Conservation (phyloP, 768 basidiomycete species). For the Chiua virens region DNA sequence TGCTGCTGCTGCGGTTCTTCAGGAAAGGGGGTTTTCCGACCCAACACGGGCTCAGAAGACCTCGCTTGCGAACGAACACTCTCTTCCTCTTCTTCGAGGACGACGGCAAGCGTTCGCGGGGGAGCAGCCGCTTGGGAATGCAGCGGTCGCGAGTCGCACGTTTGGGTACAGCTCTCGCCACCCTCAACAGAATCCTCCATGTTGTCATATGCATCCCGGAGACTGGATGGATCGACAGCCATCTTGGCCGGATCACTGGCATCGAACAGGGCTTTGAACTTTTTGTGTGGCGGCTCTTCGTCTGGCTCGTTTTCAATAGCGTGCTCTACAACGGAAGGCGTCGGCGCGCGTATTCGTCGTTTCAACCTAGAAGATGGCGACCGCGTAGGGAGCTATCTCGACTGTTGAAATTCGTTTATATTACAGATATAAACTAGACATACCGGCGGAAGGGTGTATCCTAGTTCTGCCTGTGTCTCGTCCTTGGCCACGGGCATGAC, state of each 20-base stretch:
- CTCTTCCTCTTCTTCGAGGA: slow-evolving; percentile 61
- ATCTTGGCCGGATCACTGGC: slow-evolving; percentile 53
- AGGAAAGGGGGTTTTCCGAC: background rate
- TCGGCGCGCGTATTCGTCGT: slow-evolving; percentile 47
- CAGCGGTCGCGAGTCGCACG: slow-evolving; percentile 11
- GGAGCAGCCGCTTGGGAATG: slow-evolving; percentile 2
- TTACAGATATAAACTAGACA: background rate
- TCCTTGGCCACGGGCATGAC: slow-evolving; percentile 10
- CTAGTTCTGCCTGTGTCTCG: slow-evolving; percentile 9
- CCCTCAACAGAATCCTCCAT: slow-evolving; percentile 12
- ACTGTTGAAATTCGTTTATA: background rate
- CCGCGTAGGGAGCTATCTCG: slow-evolving; percentile 40
- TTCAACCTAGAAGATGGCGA: slow-evolving; percentile 48
- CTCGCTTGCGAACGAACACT: slow-evolving; percentile 12
- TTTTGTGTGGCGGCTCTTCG: slow-evolving; percentile 61
- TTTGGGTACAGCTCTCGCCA: slow-evolving; percentile 30
- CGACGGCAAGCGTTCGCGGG: slow-evolving; percentile 32
- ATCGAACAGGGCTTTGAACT: slow-evolving; percentile 71
- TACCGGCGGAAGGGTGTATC: slow-evolving; percentile 27
- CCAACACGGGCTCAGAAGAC: background rate
- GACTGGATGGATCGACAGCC: slow-evolving; percentile 22
- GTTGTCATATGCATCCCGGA: slow-evolving; percentile 10
- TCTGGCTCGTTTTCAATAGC: slow-evolving; percentile 13
- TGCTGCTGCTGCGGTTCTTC: background rate
- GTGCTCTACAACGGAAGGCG: slow-evolving; percentile 18